Conservation (phyloP, 106 monocot species). For the Acorus calamus region DNA sequence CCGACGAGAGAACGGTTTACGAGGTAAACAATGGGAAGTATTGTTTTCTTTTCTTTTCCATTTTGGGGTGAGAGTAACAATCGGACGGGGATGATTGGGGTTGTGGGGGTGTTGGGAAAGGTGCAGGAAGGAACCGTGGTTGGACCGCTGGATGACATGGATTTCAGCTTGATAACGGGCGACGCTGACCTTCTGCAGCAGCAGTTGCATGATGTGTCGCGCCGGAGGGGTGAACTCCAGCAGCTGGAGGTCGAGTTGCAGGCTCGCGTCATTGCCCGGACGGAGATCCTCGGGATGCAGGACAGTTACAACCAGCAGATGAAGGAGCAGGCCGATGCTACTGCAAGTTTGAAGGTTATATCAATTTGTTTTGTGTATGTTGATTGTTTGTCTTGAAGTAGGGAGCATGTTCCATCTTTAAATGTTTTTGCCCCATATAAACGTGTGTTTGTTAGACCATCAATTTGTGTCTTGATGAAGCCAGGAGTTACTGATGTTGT, state of each 20-base stretch:
- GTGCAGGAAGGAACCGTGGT: slow-evolving; percentile 31
- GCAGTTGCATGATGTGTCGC: slow-evolving; percentile 30
- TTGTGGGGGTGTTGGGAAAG: slow-evolving; percentile 7
- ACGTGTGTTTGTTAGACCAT: too few species aligned
- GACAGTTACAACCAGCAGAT: slow-evolving; percentile 29
- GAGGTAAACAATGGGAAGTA: slow-evolving; percentile 23
- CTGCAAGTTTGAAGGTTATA: slow-evolving; percentile 60
- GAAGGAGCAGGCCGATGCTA: slow-evolving; percentile 43
- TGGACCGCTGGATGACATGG: slow-evolving; percentile 17
- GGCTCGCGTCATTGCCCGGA: slow-evolving; percentile 30
- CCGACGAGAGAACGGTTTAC: slow-evolving; percentile 54
- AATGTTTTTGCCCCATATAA: neutral
- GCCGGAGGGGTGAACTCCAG: slow-evolving; percentile 50
- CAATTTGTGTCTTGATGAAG: too few species aligned
- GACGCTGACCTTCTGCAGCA: slow-evolving; percentile 36
- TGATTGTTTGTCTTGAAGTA: neutral
- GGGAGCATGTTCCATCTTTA: neutral
- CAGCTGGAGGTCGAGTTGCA: slow-evolving; percentile 48
- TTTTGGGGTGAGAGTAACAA: neutral
- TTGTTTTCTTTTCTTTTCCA: neutral
- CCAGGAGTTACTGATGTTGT: too few species aligned
- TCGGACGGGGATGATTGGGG: neutral
- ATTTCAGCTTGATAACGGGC: slow-evolving; percentile 35
- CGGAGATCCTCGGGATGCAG: slow-evolving; percentile 35
- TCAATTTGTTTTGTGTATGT: neutral